A percentile compares a stretch with the other conserved stretches of the same genome.
Conservation (phyloP, 768 basidiomycete species). For the Termitomyces sp. region DNA sequence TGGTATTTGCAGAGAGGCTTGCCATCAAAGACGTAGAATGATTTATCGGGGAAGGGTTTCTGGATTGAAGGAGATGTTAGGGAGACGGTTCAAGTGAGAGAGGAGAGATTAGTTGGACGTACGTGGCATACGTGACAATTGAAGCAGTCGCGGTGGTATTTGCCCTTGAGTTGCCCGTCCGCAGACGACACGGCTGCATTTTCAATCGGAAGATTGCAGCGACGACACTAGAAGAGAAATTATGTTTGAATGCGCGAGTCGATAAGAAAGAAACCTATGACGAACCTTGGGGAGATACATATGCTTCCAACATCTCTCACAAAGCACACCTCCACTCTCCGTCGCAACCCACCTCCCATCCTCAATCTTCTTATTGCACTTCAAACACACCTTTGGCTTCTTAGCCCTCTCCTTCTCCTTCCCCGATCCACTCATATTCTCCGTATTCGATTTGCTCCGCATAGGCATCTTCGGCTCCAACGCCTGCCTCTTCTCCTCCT, state of each 20-base stretch:
- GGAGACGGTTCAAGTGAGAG: neutral
- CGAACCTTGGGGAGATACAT: slow-evolving; percentile 89
- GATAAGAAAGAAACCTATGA: neutral
- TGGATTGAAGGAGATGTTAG: slow-evolving; percentile 22
- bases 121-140: slow-evolving; percentile 83
- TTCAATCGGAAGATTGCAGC: slow-evolving; percentile 85
- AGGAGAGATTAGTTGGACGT: slow-evolving; percentile 5
- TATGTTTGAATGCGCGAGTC: neutral
- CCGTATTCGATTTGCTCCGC: slow-evolving; percentile 50
- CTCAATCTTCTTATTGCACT: slow-evolving; percentile 67
- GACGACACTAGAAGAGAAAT: slow-evolving; percentile 54
- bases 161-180: slow-evolving; percentile 94
- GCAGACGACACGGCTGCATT: slow-evolving; percentile 87
- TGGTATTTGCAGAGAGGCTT: slow-evolving; percentile 90
- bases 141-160: slow-evolving; percentile 91
- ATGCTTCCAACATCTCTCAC: slow-evolving; percentile 92
- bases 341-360: slow-evolving; percentile 82
- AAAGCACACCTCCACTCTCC: slow-evolving; percentile 74
- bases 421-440: slow-evolving; percentile 13
- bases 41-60: slow-evolving; percentile 89
- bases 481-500: slow-evolving; percentile 19
- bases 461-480: slow-evolving; percentile 45
- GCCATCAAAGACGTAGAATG: slow-evolving; percentile 89
- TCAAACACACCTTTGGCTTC: slow-evolving; percentile 52
- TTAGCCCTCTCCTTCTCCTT: slow-evolving; percentile 28